phyloP scores from a whole-genome alignment of 2,329 filamentous ascomycete species.

The Fusarium goolgardi region DNA sequence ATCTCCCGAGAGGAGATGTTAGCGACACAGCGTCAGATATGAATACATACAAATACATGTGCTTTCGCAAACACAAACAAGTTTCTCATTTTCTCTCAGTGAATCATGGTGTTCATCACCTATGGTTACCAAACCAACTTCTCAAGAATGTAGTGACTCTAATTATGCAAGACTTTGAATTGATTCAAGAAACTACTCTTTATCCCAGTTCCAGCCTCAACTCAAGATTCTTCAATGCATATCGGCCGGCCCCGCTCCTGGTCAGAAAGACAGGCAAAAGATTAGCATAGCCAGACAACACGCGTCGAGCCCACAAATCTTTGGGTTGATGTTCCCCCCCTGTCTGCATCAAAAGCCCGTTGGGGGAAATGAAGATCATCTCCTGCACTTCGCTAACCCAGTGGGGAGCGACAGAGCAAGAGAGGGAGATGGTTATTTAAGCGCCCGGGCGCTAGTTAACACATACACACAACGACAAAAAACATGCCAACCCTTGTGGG shows the following conservation, averaged over 20 bases:
- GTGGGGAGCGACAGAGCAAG: constrained; percentile 1
- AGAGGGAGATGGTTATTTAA: constrained; percentile 7
- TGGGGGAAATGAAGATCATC: constrained; percentile 46
- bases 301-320: constrained; percentile 39
- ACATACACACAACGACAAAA: background rate
- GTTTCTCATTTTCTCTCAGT: background rate
- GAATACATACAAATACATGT: constrained; percentile 21
- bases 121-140: constrained; percentile 9
- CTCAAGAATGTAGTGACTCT: constrained; percentile 16
- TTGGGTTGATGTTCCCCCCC: constrained; percentile 20
- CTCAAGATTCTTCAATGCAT: constrained; percentile 3
- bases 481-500: background rate
- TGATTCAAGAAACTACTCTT: background rate
- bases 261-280: constrained; percentile 4
- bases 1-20: constrained; percentile 30
- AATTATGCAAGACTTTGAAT: background rate
- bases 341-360: constrained; percentile 31
- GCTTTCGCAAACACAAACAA: constrained; percentile 16
- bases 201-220: constrained; percentile 1
- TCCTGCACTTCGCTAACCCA: constrained; percentile 19
- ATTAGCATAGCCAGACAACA: constrained; percentile 32
- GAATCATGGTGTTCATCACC: constrained; percentile 7
- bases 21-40: constrained; percentile 28
- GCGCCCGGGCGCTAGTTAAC: constrained; percentile 35
- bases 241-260: constrained; percentile 27